Base-by-base conservation (phyloP, 2,329 filamentous ascomycete species). In the Ophiostoma fasciatum region DNA sequence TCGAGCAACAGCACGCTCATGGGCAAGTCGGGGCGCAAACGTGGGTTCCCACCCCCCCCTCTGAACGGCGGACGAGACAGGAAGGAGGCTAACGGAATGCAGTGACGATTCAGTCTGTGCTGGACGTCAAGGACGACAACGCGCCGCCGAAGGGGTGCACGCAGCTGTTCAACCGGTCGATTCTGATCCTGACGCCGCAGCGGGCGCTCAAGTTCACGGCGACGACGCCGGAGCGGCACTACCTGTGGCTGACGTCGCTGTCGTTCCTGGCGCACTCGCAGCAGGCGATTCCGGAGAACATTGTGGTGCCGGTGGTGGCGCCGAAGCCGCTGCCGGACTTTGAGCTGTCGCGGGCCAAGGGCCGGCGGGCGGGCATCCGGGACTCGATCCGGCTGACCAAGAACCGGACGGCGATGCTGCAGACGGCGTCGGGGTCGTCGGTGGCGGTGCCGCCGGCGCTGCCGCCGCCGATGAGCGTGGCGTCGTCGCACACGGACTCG, bases 51-150 rank as follows among this genome's bases (percentile, higher is more conserved):
- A 33, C 35, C 22, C 40, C 25, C n/a, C n/a, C n/a, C n/a, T n/a
- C n/a, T n/a, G n/a, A n/a, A n/a, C n/a, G n/a, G n/a, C n/a, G n/a
- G n/a, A n/a, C n/a, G n/a, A n/a, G n/a, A n/a, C n/a, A n/a, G n/a
- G n/a, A n/a, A n/a, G n/a, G n/a, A n/a, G n/a, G n/a, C 19, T 21
- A 25, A 25, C 20, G 6, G 21, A 32, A n/a, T 14, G 9, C 49
- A 94, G 87, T 98, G 49, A 74, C 70, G 9, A 94, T 98, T 45
- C 88, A 96, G 63, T 94, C 90, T 9, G 90, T 98, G 5, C 68
- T 98, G 21, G 90, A 98, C 50, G 90, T 98, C 45, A 92, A 92
- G 57, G 90, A 98, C 48, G 84, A 90, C 50, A 93, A 90, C 43
- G 74, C 83, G 7, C 55, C 82, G 27, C 88, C 88, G 1, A 90